Evolutionary conservation across 148 eudicot genomes (phyloP), one percentile per base, ranked within the genome.

Genomic region (Salicornia ramosissima): DNA sequence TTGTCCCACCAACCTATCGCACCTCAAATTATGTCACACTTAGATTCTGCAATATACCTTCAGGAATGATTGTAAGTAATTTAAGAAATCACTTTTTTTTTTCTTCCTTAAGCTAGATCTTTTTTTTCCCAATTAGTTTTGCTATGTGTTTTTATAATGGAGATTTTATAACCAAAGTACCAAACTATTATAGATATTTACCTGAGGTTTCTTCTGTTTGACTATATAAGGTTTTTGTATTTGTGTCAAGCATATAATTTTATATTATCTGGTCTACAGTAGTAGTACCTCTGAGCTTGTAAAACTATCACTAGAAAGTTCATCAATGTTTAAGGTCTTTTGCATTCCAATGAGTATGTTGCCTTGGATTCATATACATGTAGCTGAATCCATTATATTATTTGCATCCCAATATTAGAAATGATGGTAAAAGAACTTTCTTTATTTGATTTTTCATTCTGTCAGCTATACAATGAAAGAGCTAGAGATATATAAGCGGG

Each of bases 1-100:
- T 88, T 49, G 77, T 90, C 71, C 87, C 92, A 74, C 85, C 89
- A 25, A 86, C 82, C 31, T 93, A 96, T 42, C 96, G 98, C 59
- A 81, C 86, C 55, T 72, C 92, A 71, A 93, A 93, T 68, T 86
- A 77, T 72, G 75, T 90, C 74, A 90, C 92, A 42, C 84, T 93
- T 83, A 81, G 88, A 79, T 93, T 90, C 74, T 65, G 73, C 54
- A 73, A 82, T 72, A 56, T 72, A 56, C 82, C 79, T 52, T 68
- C 86, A 56, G 77, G 80, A 75, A 45, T 55, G 42, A 80, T 51
- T 55, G 97, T 90, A 86, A 93, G 95, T 13, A 19, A 24, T 24
- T 25, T 10, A 29, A 45, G n/a, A 12, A 18, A 16, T 43, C 64
- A 11, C 28, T 31, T 9, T 36, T 28, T 34, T 33, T 29, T 10